Base-by-base conservation (phyloP, 345 rosid genomes). In the Raphanus sativus region DNA sequence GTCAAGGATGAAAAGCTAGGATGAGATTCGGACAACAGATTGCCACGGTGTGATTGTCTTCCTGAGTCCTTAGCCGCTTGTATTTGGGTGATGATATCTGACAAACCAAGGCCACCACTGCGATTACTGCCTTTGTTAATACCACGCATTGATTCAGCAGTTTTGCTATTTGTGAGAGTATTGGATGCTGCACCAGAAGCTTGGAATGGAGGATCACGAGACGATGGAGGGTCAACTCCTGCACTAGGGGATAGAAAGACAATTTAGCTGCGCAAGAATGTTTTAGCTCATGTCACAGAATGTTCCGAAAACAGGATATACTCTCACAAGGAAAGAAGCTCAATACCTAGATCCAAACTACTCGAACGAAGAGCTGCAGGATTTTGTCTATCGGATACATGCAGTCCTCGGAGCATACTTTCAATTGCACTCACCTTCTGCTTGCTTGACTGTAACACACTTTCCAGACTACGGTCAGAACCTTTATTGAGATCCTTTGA, bases 161-260 rank as follows among this genome's bases (percentile, higher is more conserved):
- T 77, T 74, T 84, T 79, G 77, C 89, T 72, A 77, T 79, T 82
- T 30, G 87, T 67, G 48, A 83, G 85, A 77, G 81, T 86, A 81
- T 79, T 84, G 52, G 99, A 89, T 75, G 91, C 96, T 56, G 91
- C 84, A 72, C 86, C 89, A 63, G 87, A 73, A 42, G 97, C 90
- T 32, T 92, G 97, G 77, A 85, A 89, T 63, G 92, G 92, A 65
- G 97, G 94, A 86, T 92, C 94, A 80, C 97, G 98, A 81, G 98
- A 89, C 40, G 98, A 95, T 88, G 98, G 98, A 92, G 96, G 89
- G 91, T 94, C 97, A 85, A 94, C 93, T 86, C 98, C 98, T 94
- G 95, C 92, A 85, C 98, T 92, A 95, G 91, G 92, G 81, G 85
- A 82, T 86, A 82, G 81, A 59, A 71, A 71, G 75, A 74, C 72